Evolutionary conservation across 768 basidiomycete species (phyloP), one percentile per base, ranked within the genome.

Genomic region (Collybiopsis luxurians): DNA sequence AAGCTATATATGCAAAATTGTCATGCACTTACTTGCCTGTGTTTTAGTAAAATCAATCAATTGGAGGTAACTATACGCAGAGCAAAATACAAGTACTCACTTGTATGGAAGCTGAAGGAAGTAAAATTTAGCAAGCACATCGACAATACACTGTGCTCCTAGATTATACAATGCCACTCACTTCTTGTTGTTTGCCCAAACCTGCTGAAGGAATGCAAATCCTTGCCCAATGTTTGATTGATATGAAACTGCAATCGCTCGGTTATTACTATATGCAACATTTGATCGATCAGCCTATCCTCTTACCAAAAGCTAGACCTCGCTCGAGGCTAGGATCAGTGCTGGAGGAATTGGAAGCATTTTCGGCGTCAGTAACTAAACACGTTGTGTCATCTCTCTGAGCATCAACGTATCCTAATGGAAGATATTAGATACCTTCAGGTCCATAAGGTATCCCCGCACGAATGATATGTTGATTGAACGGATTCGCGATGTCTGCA

Each of bases 141-240:
- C 11, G 17, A 21, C 12, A 36, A 53, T 2, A 45, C 7, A 11
- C 6, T 23, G 12, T 7, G 24, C 10, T 13, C 13, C 17, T 49
- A 10, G 34, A 24, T 31, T 11, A 0, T 11, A 45, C 0, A 9
- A 21, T 46, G 2, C n/a, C 36, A 53, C 62, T 27, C n/a, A 59
- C 58, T 40, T 53, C 13, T 34, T 53, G 40, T 55, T 59, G 23
- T 62, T 43, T 7, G 57, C 60, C 63, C 63, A 64, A 42, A 27
- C 11, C 26, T 56, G 48, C 40, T 64, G 63, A 1, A 64, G 17
- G 57, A 61, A 60, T 2, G 34, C 56, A 59, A 64, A 64, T 5
- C 63, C 63, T 12, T 45, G 31, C 11, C 5, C 19, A 13, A 64
- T 39, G 48, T 47, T 50, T 0, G 61, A 62, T 47, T 64, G 63